Evolutionary conservation across 2,329 filamentous ascomycete species (phyloP).

Genomic region (Epichloe bromicola): DNA sequence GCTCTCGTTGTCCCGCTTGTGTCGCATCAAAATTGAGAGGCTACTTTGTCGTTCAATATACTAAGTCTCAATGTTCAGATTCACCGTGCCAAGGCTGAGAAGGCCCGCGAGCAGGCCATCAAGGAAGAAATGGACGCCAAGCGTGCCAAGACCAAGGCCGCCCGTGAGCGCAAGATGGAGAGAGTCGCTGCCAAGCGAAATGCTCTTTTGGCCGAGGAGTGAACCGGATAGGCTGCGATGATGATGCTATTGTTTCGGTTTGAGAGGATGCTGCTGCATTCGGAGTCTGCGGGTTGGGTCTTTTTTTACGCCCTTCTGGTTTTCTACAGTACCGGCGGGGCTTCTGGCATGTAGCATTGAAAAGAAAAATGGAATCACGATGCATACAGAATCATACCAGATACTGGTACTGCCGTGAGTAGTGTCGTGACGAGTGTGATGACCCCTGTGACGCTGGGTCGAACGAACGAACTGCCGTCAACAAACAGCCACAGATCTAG

Average conservation of each 20-base stretch:
- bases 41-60: neutral
- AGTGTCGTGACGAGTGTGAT: neutral
- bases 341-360: constrained; percentile 46
- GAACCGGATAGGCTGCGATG: constrained; percentile 30
- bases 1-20: neutral
- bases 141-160: constrained; percentile 99
- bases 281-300: constrained; percentile 47
- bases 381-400: constrained; percentile 14
- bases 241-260: constrained; percentile 25
- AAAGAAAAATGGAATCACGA: constrained; percentile 36
- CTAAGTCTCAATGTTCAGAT: constrained; percentile 46
- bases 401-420: neutral
- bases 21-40: neutral
- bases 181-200: constrained; percentile 83
- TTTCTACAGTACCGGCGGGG: constrained; percentile 36
- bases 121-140: constrained; percentile 99
- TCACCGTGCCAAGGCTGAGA: constrained; percentile 99
- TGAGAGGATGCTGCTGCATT: constrained; percentile 45
- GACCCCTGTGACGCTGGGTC: neutral
- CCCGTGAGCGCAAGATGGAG: constrained; percentile 95
- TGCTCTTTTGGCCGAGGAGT: constrained; percentile 63
- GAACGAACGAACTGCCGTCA: no score
- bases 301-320: constrained; percentile 32
- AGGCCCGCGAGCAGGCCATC: constrained; percentile 85
- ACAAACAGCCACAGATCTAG: no score